Evolutionary conservation across 75 land plant genomes (phyloP), one percentile per base, ranked within the genome.

Genomic region (Cupressus sempervirens): DNA sequence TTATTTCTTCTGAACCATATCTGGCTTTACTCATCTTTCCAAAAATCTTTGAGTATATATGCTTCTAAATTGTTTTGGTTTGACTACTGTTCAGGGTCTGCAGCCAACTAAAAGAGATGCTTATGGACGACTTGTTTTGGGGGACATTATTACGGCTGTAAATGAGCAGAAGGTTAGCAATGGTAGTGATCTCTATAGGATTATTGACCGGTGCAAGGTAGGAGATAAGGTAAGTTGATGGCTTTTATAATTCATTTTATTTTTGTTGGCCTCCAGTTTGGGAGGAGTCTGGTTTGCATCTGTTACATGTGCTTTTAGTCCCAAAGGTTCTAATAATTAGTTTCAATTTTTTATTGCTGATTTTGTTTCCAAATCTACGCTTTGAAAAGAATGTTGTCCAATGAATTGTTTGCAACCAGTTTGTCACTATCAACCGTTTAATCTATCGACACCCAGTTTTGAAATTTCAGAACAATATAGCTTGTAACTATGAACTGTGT

Each of bases 111-210:
- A 84, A 48, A 85, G 91, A 58, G 91, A 90, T 81, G 76, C 84
- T 50, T 90, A 90, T 88, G 91, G 91, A 16, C 90, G 91, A 29
- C 88, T 90, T 83, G 86, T 90, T 62, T 83, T 90, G 54, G 91
- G 91, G 54, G 91, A 90, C 83, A 72, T 90, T n/a, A 90, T 90
- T 38, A 90, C 90, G 2, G 86, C 91, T 12, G 46, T 90, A 48
- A 90, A 90, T 83, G 87, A 87, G 43, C 87, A 90, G 76, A 90
- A 90, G 84, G 87, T 90, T 35, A 65, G 80, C 80, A 88, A 90
- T 89, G 91, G 91, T 36, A 90, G 88, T 84, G 91, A 90, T 82
- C 91, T 90, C 36, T 90, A 90, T 88, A 88, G 82, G 80, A 89
- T 90, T 40, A 50, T 90, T 76, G 91, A 90, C 67, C 91, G 88